Percentiles rank a stretch among this genome's conserved stretches.
phyloP scores from a whole-genome alignment of 1,284 basidiomycete species.

The Cryptococcus sp. region DNA sequence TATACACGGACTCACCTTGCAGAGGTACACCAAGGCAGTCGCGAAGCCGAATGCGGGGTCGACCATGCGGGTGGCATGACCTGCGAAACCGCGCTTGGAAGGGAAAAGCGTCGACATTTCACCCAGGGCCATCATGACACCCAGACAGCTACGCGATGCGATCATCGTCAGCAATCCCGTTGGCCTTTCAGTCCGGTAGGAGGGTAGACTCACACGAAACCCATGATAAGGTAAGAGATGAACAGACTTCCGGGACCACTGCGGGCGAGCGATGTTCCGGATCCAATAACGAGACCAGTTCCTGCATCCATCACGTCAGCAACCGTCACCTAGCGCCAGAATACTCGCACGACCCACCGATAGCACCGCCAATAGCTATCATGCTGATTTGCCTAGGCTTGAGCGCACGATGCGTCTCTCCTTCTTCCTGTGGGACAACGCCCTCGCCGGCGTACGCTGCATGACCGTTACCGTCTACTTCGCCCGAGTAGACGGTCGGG shows the following conservation, averaged over 20 bases:
- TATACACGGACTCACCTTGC: slow-evolving; percentile 43
- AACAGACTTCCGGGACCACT: slow-evolving; percentile 56
- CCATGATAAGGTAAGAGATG: slow-evolving; percentile 55
- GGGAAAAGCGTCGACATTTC: slow-evolving; percentile 57
- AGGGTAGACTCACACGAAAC: slow-evolving; percentile 28
- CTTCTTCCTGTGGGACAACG: slow-evolving; percentile 24
- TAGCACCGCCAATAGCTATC: slow-evolving; percentile 59
- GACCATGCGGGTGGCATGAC: slow-evolving; percentile 54
- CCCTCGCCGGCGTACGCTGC: slow-evolving; percentile 15
- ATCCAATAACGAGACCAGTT: slow-evolving; percentile 76
- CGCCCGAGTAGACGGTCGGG: not conserved
- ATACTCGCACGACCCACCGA: slow-evolving; percentile 43
- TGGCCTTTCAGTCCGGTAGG: too few relatives aligned
- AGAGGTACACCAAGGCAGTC: slow-evolving; percentile 34
- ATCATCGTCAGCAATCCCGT: too few relatives aligned
- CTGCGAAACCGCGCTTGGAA: slow-evolving; percentile 52
- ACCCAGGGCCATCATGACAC: slow-evolving; percentile 50
- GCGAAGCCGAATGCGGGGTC: slow-evolving; percentile 48
- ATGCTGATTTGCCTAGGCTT: slow-evolving; percentile 50
- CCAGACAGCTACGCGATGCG: slow-evolving; percentile 11
- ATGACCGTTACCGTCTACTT: not conserved
- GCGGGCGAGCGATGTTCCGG: slow-evolving; percentile 51
- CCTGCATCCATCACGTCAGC: slow-evolving; percentile 12
- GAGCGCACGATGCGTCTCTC: slow-evolving; percentile 38
- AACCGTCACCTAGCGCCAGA: not conserved